Evolutionary conservation across 2,329 filamentous ascomycete species (phyloP), one percentile per base, ranked within the genome.

Genomic region (Penicillium sp.): DNA sequence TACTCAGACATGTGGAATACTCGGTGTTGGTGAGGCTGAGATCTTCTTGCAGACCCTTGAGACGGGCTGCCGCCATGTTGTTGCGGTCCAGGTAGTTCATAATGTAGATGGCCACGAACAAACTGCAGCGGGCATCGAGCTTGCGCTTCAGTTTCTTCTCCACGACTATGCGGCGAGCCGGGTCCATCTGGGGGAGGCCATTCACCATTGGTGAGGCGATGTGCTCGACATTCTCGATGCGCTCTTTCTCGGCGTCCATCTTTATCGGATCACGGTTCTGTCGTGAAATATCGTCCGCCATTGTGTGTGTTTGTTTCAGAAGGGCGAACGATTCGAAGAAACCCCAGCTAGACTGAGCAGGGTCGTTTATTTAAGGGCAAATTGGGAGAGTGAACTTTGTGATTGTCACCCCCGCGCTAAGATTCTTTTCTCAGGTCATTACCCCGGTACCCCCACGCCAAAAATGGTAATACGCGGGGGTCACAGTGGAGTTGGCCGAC

Each of bases 41-140:
- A 51, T 73, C 68, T 18, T 63, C 52, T 47, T 72, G 64, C 28
- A 74, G 52, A 33, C 71, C 70, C 27, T 68, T 69, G 18, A 73
- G 55, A 34, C 69, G 66, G 18, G 71, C 71, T 8, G 71, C 70
- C 1, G 67, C 67, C 25, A 73, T 68, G 42, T 72, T 72, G 58
- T 72, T 72, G 11, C 71, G 66, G 41, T 73, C 69, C 9, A 73
- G 60, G 39, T 72, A 72, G 55, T 70, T 72, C 58, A 64, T 54
- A 43, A 63, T 61, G 22, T 63, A 64, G 44, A 64, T 64, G 3
- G 58, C 38, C 2, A 64, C 52, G 39, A 62, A 60, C 37, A 60
- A 45, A 41, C 59, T 58, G 55, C 61, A 64, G 9, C 61, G 57
- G 29, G 56, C 53, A 53, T 64, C 61, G 3, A 64, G 60, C 50